A percentile compares a stretch with the other conserved stretches of the same genome.
phyloP scores from a whole-genome alignment of 2,329 filamentous ascomycete genomes.

The Falciphora oryzae region DNA sequence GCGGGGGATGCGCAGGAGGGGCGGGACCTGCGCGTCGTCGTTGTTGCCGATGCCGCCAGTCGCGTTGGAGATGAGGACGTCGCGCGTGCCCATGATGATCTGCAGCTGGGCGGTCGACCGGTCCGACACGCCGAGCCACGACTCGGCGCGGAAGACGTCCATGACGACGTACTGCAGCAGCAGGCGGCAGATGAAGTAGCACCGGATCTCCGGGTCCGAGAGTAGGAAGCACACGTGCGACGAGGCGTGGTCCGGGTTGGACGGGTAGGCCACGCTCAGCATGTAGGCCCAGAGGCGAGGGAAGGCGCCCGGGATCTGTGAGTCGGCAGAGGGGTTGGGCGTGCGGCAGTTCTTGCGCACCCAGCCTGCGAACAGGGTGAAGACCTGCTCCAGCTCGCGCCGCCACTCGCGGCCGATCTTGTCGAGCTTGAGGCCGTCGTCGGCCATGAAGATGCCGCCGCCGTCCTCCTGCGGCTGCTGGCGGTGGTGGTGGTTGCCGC shows the following conservation, averaged over 20 bases:
- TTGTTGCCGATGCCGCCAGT: background rate
- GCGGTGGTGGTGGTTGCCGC: background rate
- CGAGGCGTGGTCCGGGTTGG: constrained; percentile 20
- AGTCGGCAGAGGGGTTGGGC: constrained; percentile 5
- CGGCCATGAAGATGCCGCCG: background rate
- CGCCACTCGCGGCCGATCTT: constrained; percentile 12
- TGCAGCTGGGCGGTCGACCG: constrained; percentile 1
- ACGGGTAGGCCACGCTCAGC: constrained; percentile 25
- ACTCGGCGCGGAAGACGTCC: constrained; percentile 26
- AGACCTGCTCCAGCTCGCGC: constrained; percentile 15
- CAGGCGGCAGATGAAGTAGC: constrained; percentile 33
- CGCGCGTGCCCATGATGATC: background rate
- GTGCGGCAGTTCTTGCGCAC: constrained; percentile 12
- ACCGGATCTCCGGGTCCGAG: constrained; percentile 22
- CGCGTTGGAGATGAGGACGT: background rate
- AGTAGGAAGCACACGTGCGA: constrained; percentile 29
- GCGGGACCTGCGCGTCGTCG: background rate
- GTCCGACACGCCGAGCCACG: constrained; percentile 23
- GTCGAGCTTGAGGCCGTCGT: constrained; percentile 9
- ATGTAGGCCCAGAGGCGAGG: constrained; percentile 31
- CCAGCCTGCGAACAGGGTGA: constrained; percentile 17
- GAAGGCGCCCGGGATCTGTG: constrained; percentile 9
- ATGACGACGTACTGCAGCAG: constrained; percentile 30
- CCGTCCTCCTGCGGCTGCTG: too few species aligned
- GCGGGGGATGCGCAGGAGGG: constrained; percentile 2